Conservation (phyloP, 106 monocot species). For the Posidonia australis region DNA sequence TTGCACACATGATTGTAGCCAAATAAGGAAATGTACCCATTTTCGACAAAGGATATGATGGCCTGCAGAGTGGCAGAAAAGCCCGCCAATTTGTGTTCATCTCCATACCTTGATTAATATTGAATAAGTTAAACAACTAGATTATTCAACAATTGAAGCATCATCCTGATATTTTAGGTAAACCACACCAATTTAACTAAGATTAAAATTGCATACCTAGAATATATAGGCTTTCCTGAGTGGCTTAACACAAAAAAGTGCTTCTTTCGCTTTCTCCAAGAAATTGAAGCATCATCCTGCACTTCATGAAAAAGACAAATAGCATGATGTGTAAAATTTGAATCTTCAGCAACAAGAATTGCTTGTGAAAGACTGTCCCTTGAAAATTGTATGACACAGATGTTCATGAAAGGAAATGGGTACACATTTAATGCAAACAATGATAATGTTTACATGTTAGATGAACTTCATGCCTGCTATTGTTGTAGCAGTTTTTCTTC, state of each 20-base stretch:
- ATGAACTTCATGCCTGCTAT: too few species aligned
- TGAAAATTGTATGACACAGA: too few species aligned
- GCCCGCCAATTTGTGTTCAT: conserved; percentile 96
- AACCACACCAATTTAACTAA: not conserved
- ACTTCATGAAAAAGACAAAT: conserved; percentile 9
- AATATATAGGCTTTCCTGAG: conserved; percentile 97
- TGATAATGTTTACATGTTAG: too few species aligned
- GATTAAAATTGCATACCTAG: conserved; percentile 33
- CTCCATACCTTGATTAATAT: conserved; percentile 67
- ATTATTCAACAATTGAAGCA: not conserved
- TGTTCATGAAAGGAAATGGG: too few species aligned
- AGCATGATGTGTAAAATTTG: too few species aligned
- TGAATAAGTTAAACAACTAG: conserved; percentile 2
- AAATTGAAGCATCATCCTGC: conserved; percentile 82
- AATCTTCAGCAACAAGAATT: too few species aligned
- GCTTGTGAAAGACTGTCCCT: too few species aligned
- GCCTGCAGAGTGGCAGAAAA: conserved; percentile 98
- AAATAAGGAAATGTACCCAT: conserved; percentile 45
- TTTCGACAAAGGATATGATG: conserved; percentile 97
- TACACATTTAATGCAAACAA: too few species aligned
- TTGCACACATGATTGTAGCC: not conserved
- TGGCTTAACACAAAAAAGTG: conserved; percentile 88
- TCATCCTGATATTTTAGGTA: not conserved
- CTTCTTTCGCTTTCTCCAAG: conserved; percentile 91
- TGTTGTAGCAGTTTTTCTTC: too few species aligned